A percentile compares a stretch with the other conserved stretches of the same genome.
Conservation (phyloP, 129 eudicot species). For the Ambrosia artemisiifolia region DNA sequence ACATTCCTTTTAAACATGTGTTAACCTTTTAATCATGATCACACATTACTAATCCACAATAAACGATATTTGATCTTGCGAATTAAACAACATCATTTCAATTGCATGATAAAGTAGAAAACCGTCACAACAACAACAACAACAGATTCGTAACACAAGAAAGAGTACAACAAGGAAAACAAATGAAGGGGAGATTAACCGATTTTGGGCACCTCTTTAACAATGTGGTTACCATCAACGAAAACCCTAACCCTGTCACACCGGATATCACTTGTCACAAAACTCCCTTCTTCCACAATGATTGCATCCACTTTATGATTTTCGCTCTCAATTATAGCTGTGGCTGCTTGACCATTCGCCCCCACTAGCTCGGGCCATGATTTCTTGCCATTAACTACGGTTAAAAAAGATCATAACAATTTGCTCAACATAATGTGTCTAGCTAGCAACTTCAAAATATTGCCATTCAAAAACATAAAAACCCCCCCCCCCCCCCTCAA, state of each 20-base stretch:
- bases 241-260: slow-evolving; percentile 37
- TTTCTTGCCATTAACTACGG: slow-evolving; percentile 31
- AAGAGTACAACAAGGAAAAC: background rate
- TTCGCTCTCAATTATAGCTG: slow-evolving; percentile 22
- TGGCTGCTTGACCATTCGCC: slow-evolving; percentile 12
- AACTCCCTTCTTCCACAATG: slow-evolving; percentile 27
- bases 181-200: slow-evolving; percentile 13
- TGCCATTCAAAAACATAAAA: too few species aligned
- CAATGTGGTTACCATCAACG: slow-evolving; percentile 18
- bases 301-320: slow-evolving; percentile 19
- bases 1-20: background rate
- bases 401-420: background rate
- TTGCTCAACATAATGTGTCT: background rate
- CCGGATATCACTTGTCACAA: slow-evolving; percentile 6
- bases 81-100: background rate
- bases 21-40: background rate
- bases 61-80: background rate
- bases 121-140: background rate
- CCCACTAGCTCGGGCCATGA: slow-evolving; percentile 38
- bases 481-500: too few species aligned
- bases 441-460: too few species aligned
- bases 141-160: background rate
- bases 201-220: slow-evolving; percentile 26
- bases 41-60: background rate
- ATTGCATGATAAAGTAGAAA: background rate